These are phyloP conservation scores for Ceratobasidium sp. DNA, from an alignment of 1,284 basidiomycete genomes.

Conservation along the genomic window DNA sequence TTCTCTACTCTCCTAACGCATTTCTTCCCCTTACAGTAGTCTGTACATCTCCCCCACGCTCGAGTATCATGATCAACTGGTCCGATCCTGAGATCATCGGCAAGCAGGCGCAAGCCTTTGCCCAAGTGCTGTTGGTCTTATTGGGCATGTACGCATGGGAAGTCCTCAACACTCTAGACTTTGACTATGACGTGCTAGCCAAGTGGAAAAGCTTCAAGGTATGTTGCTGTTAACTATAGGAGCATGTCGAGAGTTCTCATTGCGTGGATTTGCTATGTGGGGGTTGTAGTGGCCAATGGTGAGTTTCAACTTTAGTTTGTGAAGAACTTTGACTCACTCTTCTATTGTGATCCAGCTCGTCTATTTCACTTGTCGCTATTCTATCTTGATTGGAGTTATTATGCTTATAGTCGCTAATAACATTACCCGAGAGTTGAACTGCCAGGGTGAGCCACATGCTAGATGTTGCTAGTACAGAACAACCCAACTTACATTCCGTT, in stretches of 20 bases:
- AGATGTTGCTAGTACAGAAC: constrained; percentile 27
- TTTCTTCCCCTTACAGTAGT: not conserved
- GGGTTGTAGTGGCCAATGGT: constrained; percentile 28
- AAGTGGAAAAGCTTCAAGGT: constrained; percentile 53
- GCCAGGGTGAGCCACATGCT: constrained; percentile 9
- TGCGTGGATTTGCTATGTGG: not conserved
- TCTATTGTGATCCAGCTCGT: constrained; percentile 45
- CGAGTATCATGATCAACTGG: constrained; percentile 62
- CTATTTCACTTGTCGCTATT: constrained; percentile 15
- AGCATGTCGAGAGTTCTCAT: constrained; percentile 63
- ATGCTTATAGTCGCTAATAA: constrained; percentile 28
- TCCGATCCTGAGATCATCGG: constrained; percentile 56
- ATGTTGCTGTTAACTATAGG: constrained; percentile 55
- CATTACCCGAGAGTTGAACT: constrained; percentile 22
- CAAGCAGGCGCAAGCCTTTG: constrained; percentile 50
- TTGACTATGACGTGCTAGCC: constrained; percentile 66
- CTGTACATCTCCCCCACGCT: not conserved
- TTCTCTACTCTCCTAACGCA: not conserved
- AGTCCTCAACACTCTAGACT: constrained; percentile 63
- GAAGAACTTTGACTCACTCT: too few species aligned
- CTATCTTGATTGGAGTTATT: constrained; percentile 10
- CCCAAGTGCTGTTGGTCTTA: constrained; percentile 62
- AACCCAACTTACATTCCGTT: not conserved
- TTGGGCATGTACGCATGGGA: constrained; percentile 74
- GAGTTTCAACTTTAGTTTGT: too few species aligned